Evolutionary conservation across 768 basidiomycete species (phyloP), one percentile per base, ranked within the genome.

Genomic region (Tephrocybe sp.): DNA sequence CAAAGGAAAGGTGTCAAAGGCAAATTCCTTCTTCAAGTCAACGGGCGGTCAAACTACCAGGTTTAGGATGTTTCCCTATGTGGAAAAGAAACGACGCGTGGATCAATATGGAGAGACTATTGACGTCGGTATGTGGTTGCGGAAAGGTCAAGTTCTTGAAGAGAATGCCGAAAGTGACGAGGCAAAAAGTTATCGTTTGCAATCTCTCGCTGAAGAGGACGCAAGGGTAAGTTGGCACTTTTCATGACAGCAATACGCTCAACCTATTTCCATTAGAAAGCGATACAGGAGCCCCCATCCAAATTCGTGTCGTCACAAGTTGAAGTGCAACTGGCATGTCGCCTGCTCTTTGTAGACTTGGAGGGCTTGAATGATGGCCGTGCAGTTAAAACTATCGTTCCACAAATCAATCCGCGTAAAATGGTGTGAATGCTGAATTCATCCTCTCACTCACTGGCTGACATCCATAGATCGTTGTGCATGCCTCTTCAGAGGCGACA

Each of bases 331-430:
- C 64, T 98, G 31, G 83, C 88, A 26, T 97, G 96, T 60, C 83
- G 88, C 4, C 70, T 98, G 23, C 80, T 94, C 40, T 98, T 90
- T 60, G 84, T 98, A 40, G 96, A 99, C 62, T 85, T 98, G 82
- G 97, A 98, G 62, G 97, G 97, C 26, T 71, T 96, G 47, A 95
- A 95, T 60, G 97, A 99, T 60, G 96, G 96, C 1, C 89, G 96
- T 53, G 94, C 97, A 0, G 86, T 97, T 53, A 98, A 98, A 68
- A 94, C 90, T 0, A 97, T 99, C 56, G 86, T 98, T 4, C 92
- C 96, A 3, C 92, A 97, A 72, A 84, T 99, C 54, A 94, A 96
- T 62, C 97, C 97, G 26, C 80, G 97, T 16, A 95, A 94, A 75
- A 85, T 98, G 83, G 96, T 94, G 49, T 39, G 75, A 19, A 10